Evolutionary conservation across 1,284 basidiomycete genomes (phyloP).

Genomic region (Pseudozyma sp.): DNA sequence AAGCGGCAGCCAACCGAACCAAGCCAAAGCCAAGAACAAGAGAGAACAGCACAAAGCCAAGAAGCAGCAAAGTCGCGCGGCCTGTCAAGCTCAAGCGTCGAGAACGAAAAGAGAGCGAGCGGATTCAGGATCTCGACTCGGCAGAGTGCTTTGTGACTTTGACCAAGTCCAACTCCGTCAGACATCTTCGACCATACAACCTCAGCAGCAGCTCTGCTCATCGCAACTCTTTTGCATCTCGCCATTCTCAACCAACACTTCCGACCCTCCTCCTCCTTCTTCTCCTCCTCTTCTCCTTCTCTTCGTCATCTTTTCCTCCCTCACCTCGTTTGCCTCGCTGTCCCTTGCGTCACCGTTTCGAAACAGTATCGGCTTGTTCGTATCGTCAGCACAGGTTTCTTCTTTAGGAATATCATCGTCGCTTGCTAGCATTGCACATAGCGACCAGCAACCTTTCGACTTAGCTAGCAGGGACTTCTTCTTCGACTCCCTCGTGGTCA

Average conservation of each 20-base stretch:
- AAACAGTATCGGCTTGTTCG: neutral
- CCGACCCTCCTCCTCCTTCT: conserved; percentile 1
- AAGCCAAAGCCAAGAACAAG: neutral
- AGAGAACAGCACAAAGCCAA: conserved; percentile 5
- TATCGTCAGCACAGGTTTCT: neutral
- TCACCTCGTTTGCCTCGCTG: neutral
- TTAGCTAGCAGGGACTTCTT: neutral
- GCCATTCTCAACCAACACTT: conserved; percentile 5
- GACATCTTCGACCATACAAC: neutral
- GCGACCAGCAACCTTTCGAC: neutral
- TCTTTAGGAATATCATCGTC: neutral
- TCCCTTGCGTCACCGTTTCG: neutral
- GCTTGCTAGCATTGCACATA: neutral
- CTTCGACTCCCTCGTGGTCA: neutral
- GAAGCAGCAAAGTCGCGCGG: neutral
- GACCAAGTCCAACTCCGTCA: neutral
- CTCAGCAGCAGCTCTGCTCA: neutral
- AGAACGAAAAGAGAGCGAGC: neutral
- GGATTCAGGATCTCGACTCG: too few relatives aligned
- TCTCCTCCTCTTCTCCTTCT: conserved; percentile 1
- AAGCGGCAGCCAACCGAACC: neutral
- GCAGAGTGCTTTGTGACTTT: conserved; percentile 6
- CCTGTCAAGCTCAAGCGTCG: neutral
- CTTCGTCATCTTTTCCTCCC: neutral
- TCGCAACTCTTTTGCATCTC: conserved; percentile 3